Base-by-base conservation (phyloP, 345 rosid species). In the Eutrema heterophyllum region DNA sequence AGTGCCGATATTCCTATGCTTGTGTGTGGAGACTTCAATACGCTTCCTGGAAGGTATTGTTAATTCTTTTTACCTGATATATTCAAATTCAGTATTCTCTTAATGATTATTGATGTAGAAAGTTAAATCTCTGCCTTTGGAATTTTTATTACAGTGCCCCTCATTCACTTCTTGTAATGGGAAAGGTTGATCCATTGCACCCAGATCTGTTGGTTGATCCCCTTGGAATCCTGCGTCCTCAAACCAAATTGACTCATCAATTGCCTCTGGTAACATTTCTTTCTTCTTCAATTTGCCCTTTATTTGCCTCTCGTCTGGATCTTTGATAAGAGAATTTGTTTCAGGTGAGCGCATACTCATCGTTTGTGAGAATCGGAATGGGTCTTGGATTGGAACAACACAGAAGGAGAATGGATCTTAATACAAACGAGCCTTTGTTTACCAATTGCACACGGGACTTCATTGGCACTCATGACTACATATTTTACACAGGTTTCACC, bases 271-370 rank as follows among this genome's bases (percentile, higher is more conserved):
- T 96, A 87, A 83, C 11, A 13, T 78, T 30, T 33, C 1, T 9
- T 30, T 9, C 5, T 49, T 50, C 4, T 15, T 54, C 1, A 30
- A 18, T 32, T 51, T 1, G 10, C 38, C 46, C 1, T 4, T 35
- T 66, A 7, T 64, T 18, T 10, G 21, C n/a, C 39, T 54, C 30
- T 35, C 57, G 41, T 27, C 14, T 30, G 61, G 54, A 65, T 48
- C 26, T 56, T 65, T 77, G 68, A 65, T 52, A 44, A 71, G 41
- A 18, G 51, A 29, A 46, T 46, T 46, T 18, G 27, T 68, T 61
- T 6, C 93, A 95, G 99, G 99, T 92, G 78, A 95, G 99, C 48
- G 99, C 99, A 4, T 96, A 96, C 80, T 92, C 99, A 29, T 84
- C 96, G n/a, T 90, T 96, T 70, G 88, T 79, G 36, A 89, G 97